A percentile compares a stretch with the other conserved stretches of the same genome.
These are phyloP conservation scores for Clavispora santaluciae DNA, from an alignment of 805 yeast genomes.

Conservation along the genomic window DNA sequence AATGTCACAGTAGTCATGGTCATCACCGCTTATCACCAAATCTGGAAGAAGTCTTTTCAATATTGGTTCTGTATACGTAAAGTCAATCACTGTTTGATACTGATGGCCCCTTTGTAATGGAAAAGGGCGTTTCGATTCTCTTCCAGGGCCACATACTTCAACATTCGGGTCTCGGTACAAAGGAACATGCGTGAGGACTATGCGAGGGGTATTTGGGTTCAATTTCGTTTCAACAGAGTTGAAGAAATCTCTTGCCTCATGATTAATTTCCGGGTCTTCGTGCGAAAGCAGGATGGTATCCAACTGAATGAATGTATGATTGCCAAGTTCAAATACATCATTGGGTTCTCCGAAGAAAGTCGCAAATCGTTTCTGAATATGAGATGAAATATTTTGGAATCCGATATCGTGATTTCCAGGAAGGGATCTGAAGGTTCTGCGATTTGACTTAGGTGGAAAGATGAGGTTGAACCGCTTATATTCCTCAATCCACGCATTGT, in stretches of 20 bases:
- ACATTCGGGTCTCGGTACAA: constrained; percentile 60
- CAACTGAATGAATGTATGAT: constrained; percentile 66
- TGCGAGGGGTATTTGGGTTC: constrained; percentile 46
- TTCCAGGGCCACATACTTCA: constrained; percentile 66
- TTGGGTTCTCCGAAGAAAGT: constrained; percentile 71
- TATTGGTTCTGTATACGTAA: constrained; percentile 53
- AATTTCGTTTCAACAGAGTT: constrained; percentile 23
- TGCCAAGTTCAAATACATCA: constrained; percentile 50
- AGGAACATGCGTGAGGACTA: constrained; percentile 85
- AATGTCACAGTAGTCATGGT: constrained; percentile 90
- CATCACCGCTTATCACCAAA: constrained; percentile 85
- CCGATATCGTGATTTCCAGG: constrained; percentile 99
- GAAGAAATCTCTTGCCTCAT: constrained; percentile 54
- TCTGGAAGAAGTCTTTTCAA: constrained; percentile 59
- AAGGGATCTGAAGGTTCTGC: constrained; percentile 33
- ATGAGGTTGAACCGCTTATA: constrained; percentile 60
- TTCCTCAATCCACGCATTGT: constrained; percentile 65
- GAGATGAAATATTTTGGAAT: constrained; percentile 65
- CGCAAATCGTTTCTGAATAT: constrained; percentile 58
- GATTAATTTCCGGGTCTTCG: constrained; percentile 34
- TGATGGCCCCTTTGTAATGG: constrained; percentile 75
- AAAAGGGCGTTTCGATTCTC: constrained; percentile 65
- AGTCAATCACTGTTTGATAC: constrained; percentile 83
- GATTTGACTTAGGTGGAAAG: constrained; percentile 52
- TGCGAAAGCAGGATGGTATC: constrained; percentile 84